Evolutionary conservation across 169 alveolate genomes (phyloP).

Genomic region (Eimeria maxima): DNA sequence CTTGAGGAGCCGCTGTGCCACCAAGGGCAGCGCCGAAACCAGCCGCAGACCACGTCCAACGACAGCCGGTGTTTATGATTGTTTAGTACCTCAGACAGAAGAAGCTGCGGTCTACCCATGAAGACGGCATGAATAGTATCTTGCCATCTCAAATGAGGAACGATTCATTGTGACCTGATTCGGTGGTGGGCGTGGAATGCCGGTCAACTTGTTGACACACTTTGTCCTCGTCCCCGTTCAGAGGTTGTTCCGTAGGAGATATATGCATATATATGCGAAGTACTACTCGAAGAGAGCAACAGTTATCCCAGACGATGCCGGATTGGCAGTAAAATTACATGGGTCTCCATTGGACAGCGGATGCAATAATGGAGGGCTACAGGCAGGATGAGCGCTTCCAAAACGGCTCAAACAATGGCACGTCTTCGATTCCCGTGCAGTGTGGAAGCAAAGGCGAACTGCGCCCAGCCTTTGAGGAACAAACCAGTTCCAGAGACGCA

Average conservation of each 20-base stretch:
- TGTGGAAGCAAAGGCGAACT: background rate
- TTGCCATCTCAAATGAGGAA: background rate
- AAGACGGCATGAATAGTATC: background rate
- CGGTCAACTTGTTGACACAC: background rate
- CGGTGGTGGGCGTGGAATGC: background rate
- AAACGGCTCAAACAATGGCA: background rate
- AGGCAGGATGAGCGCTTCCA: background rate
- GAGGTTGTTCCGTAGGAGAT: background rate
- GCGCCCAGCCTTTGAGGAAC: background rate
- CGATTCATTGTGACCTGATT: slow-evolving; percentile 30
- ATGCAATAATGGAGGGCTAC: background rate
- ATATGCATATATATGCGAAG: background rate
- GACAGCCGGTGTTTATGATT: background rate
- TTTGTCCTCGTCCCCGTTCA: background rate
- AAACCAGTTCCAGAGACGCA: background rate
- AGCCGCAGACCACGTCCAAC: slow-evolving; percentile 5
- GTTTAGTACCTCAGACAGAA: background rate
- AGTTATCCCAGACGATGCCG: background rate
- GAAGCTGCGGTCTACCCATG: background rate
- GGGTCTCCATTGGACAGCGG: background rate
- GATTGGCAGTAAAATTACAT: background rate
- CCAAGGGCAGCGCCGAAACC: slow-evolving; percentile 36
- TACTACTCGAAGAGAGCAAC: background rate
- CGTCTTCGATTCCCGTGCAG: background rate
- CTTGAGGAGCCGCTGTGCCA: slow-evolving; percentile 42